A percentile compares a stretch with the other conserved stretches of the same genome.
phyloP scores from a whole-genome alignment of 345 rosid species.

The Bretschneidera sinensis region DNA sequence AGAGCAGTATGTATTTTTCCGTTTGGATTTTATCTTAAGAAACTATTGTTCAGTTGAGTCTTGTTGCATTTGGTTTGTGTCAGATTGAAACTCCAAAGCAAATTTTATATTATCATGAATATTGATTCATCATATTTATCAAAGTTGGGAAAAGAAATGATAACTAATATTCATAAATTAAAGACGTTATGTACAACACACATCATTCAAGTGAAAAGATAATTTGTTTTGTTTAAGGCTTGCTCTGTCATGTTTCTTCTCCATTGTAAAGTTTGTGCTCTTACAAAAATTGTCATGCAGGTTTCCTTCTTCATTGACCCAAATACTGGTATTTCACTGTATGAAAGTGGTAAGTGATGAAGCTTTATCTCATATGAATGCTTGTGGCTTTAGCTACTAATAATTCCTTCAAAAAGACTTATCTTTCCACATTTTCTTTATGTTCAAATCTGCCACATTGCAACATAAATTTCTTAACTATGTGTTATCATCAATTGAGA shows the following conservation, averaged over 20 bases:
- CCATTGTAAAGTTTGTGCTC: not conserved
- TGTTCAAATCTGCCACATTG: not conserved
- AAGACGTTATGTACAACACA: too few species aligned
- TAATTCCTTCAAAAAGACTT: not conserved
- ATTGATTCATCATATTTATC: too few species aligned
- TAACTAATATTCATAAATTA: too few species aligned
- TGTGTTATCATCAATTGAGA: not conserved
- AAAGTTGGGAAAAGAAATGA: too few species aligned
- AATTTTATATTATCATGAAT: too few species aligned
- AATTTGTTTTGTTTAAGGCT: not conserved
- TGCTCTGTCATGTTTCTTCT: too few species aligned
- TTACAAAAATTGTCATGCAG: slow-evolving; percentile 30
- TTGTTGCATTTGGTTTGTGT: not conserved
- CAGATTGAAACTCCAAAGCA: not conserved
- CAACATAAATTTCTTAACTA: not conserved
- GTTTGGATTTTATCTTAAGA: slow-evolving; percentile 6
- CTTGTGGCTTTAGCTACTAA: not conserved
- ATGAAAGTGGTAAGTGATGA: slow-evolving; percentile 69
- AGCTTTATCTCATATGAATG: slow-evolving; percentile 2
- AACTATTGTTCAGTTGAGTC: not conserved
- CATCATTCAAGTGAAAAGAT: too few species aligned
- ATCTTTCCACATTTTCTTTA: not conserved
- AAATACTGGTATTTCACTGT: slow-evolving; percentile 56
- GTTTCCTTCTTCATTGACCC: slow-evolving; percentile 79
- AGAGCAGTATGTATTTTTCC: slow-evolving; percentile 51